Percentiles rank a stretch among this genome's conserved stretches.
phyloP scores from a whole-genome alignment of 495 filamentous ascomycete species.

The Margaritispora aquatica region DNA sequence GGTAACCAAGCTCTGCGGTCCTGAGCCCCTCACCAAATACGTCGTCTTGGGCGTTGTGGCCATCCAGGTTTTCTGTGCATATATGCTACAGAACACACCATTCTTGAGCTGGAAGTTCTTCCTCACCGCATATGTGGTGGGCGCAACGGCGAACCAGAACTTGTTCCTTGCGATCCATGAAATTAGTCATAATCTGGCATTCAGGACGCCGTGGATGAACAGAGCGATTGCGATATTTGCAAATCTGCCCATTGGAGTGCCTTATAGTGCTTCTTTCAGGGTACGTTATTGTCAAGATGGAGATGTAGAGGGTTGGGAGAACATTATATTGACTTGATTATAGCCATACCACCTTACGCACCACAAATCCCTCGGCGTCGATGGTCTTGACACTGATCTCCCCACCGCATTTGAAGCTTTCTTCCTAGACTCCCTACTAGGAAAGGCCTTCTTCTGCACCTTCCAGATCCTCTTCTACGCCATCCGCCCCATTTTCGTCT shows the following conservation, averaged over 20 bases:
- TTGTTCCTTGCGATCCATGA: constrained; percentile 98
- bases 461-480: constrained; percentile 99
- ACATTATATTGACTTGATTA: constrained; percentile 9
- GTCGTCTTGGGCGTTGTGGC: constrained; percentile 79
- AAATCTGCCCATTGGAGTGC: constrained; percentile 91
- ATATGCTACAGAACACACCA: constrained; percentile 68
- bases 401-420: constrained; percentile 88
- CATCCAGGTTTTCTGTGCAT: constrained; percentile 75
- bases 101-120: constrained; percentile 81
- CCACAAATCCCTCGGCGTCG: constrained; percentile 97
- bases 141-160: constrained; percentile 97
- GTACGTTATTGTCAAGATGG: constrained; percentile 34
- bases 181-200: constrained; percentile 96
- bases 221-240: constrained; percentile 84
- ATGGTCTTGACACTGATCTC: constrained; percentile 93
- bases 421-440: constrained; percentile 91
- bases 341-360: constrained; percentile 97
- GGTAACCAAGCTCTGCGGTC: constrained; percentile 97
- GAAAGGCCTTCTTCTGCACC: constrained; percentile 99
- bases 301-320: neutral
- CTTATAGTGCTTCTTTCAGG: constrained; percentile 94
- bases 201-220: constrained; percentile 78
- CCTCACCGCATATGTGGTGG: constrained; percentile 82
- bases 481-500: constrained; percentile 93
- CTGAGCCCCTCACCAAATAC: constrained; percentile 93